Evolutionary conservation across 176 grass and related monocot species (phyloP), one percentile per base, ranked within the genome.

Genomic region (Metroxylon sagu): DNA sequence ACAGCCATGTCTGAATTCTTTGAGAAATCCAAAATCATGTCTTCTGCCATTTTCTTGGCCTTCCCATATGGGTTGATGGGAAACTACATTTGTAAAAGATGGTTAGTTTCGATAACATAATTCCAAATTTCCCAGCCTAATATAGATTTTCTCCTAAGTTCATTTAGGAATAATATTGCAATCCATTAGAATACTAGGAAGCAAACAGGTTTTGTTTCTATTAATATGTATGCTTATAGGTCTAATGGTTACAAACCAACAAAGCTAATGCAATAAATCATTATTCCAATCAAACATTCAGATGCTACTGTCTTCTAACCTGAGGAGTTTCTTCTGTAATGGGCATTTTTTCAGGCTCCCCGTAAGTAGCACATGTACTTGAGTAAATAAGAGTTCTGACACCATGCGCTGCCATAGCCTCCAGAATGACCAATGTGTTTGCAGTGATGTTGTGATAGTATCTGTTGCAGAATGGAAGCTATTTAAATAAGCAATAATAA

Each of bases 371-470:
- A 80, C 92, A 97, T 27, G 92, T 97, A 61, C 92, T 97, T 2
- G 86, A 96, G 57, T 96, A 96, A 69, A 96, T 90, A 29, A 96
- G 69, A 74, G 91, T 90, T 72, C 85, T 96, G 18, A 96, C 83
- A 62, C 77, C 74, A 71, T 90, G 72, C 29, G 83, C 75, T n/a
- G 86, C 80, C 86, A 96, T 96, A 43, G 86, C 86, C 74, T 96
- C 86, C 49, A 96, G 77, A 57, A 96, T 65, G 52, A 74, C 80
- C 57, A 96, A 62, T 7, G 86, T 96, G 58, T 90, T 96, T 71
- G 91, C 69, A 53, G 91, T 90, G 82, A 96, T 96, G 79, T 96
- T 96, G 71, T 96, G 91, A 69, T 97, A 97, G 60, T 96, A 96
- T 80, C 92, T 96, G 66, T 82, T 53, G 68, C 49, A 69, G 31